phyloP scores from a whole-genome alignment of 139 green algal species.

The Chlorella ohadii region DNA sequence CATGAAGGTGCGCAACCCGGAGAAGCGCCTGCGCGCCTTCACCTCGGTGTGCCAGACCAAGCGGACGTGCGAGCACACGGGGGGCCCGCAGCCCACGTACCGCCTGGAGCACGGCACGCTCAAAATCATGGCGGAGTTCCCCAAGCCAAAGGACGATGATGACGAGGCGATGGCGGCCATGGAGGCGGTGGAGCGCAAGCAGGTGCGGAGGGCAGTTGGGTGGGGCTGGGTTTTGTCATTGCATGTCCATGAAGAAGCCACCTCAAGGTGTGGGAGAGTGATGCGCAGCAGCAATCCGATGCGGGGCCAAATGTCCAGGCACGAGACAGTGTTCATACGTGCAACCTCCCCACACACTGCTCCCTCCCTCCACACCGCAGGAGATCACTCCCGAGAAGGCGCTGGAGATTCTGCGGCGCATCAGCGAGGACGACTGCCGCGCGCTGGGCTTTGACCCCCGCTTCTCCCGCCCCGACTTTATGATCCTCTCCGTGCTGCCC shows the following conservation, averaged over 20 bases:
- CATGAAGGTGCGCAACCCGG: constrained; percentile 71
- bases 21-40: constrained; percentile 77
- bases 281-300: no score
- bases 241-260: no score
- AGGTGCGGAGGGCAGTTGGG: no score
- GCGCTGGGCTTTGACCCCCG: constrained; percentile 89
- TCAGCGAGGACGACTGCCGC: constrained; percentile 92
- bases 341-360: no score
- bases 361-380: no score
- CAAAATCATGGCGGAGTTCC: constrained; percentile 93
- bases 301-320: no score
- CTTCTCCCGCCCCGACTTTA: constrained; percentile 92
- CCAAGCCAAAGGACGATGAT: constrained; percentile 77
- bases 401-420: constrained; percentile 90
- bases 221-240: constrained; percentile 31
- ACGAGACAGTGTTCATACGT: no score
- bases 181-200: constrained; percentile 68
- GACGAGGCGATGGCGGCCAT: constrained; percentile 61
- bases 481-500: constrained; percentile 94
- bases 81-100: constrained; percentile 89
- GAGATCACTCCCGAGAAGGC: constrained; percentile 85
- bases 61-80: constrained; percentile 63
- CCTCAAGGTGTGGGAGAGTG: no score
- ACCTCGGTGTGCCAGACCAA: constrained; percentile 64
- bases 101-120: constrained; percentile 77